Evolutionary conservation across 257 asterid genomes (phyloP).

Genomic region (Solanum bukasovii): DNA sequence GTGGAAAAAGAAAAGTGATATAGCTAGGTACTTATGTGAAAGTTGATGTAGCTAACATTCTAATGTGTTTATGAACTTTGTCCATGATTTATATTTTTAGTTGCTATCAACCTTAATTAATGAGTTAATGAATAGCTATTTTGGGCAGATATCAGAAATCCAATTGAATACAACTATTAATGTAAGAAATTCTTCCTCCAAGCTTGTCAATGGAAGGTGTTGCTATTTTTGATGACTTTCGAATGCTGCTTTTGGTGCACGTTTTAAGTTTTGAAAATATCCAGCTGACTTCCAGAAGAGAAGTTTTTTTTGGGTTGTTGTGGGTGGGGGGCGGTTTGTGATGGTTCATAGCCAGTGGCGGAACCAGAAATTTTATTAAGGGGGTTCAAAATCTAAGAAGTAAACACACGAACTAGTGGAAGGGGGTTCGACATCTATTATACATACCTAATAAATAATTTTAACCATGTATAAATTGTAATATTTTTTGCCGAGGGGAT

Average conservation of each 20-base stretch:
- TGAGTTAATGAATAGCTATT: neutral
- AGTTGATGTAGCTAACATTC: neutral
- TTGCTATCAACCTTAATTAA: neutral
- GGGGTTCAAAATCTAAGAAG: no score
- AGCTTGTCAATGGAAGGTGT: neutral
- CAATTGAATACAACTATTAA: neutral
- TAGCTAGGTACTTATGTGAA: neutral
- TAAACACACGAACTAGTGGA: no score
- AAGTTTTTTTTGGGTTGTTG: neutral
- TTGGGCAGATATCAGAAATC: neutral
- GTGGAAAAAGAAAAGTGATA: neutral
- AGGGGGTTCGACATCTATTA: no score
- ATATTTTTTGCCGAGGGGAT: no score
- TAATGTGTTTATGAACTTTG: neutral
- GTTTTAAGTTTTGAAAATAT: neutral
- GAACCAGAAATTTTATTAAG: no score
- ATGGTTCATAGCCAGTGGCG: neutral
- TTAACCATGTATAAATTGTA: no score
- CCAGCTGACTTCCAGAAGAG: neutral
- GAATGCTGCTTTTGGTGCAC: neutral
- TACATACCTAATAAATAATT: no score
- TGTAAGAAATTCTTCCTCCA: neutral
- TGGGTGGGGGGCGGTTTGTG: neutral
- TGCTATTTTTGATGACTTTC: neutral
- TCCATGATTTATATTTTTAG: neutral